Evolutionary conservation across 2,329 filamentous ascomycete genomes (phyloP).

Genomic region (Xenosphaeropsis pyriputrescens): DNA sequence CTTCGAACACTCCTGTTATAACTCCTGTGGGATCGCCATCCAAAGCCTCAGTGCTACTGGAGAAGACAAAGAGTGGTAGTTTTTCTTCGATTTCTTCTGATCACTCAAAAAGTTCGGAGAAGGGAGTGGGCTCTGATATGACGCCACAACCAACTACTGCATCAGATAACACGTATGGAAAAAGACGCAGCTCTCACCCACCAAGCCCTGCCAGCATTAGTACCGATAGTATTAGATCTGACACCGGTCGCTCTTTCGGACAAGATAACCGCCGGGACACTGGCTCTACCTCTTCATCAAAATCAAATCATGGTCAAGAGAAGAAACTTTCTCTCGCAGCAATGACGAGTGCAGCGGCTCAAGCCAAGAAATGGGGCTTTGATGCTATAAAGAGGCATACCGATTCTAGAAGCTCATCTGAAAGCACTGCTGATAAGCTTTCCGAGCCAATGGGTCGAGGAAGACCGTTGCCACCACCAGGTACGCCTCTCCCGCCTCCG

Average conservation of each 20-base stretch:
- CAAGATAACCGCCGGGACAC: conserved; percentile 25
- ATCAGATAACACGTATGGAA: conserved; percentile 1
- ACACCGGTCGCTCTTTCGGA: conserved; percentile 21
- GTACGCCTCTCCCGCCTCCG: conserved; percentile 60
- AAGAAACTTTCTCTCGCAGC: conserved; percentile 38
- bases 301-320: conserved; percentile 12
- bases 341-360: conserved; percentile 37
- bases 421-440: conserved; percentile 17
- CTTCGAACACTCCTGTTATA: conserved; percentile 32
- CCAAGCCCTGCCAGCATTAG: conserved; percentile 19
- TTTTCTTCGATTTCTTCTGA: conserved; percentile 32
- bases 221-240: conserved; percentile 24
- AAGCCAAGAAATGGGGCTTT: conserved; percentile 43
- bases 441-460: conserved; percentile 53
- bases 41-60: conserved; percentile 2
- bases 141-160: conserved; percentile 14
- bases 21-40: conserved; percentile 28
- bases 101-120: conserved; percentile 26
- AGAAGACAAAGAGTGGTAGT: conserved; percentile 19
- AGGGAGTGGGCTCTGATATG: conserved; percentile 15
- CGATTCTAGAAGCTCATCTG: conserved; percentile 14
- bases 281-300: conserved; percentile 19
- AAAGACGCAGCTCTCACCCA: conserved; percentile 5
- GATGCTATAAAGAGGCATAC: conserved; percentile 35
- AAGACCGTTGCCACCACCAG: conserved; percentile 67